These are phyloP conservation scores for Polygonum aviculare DNA, from an alignment of 148 eudicot species.

Conservation along the genomic window DNA sequence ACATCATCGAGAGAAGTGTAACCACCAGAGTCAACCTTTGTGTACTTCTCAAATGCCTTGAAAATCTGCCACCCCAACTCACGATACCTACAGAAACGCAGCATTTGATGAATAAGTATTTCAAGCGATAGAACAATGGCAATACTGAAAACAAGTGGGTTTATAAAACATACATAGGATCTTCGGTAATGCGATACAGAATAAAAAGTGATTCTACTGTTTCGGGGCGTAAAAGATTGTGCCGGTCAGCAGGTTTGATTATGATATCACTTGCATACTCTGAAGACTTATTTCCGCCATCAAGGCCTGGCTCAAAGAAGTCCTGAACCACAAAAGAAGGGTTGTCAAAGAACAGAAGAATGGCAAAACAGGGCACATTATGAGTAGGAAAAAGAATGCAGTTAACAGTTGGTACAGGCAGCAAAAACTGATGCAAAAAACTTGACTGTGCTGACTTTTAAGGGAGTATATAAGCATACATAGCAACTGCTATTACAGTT, in stretches of 20 bases:
- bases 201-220: constrained; percentile 89
- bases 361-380: background rate
- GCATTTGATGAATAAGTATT: constrained; percentile 7
- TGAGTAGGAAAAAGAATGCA: background rate
- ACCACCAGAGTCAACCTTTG: constrained; percentile 89
- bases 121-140: background rate
- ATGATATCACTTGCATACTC: constrained; percentile 65
- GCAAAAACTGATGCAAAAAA: background rate
- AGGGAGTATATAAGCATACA: background rate
- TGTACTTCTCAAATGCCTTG: constrained; percentile 86
- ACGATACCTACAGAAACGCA: constrained; percentile 57
- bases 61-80: constrained; percentile 99
- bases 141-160: background rate
- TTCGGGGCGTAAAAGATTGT: constrained; percentile 97
- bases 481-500: background rate
- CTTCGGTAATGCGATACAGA: constrained; percentile 86
- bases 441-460: background rate
- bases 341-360: constrained; percentile 3
- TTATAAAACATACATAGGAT: constrained; percentile 59
- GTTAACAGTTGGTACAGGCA: background rate
- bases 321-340: constrained; percentile 39
- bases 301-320: constrained; percentile 47
- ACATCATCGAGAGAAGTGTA: constrained; percentile 91
- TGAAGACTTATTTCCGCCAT: constrained; percentile 90
- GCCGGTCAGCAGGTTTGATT: constrained; percentile 78